Base-by-base conservation (phyloP, 2,329 filamentous ascomycete species). In the Fusarium virguliforme region DNA sequence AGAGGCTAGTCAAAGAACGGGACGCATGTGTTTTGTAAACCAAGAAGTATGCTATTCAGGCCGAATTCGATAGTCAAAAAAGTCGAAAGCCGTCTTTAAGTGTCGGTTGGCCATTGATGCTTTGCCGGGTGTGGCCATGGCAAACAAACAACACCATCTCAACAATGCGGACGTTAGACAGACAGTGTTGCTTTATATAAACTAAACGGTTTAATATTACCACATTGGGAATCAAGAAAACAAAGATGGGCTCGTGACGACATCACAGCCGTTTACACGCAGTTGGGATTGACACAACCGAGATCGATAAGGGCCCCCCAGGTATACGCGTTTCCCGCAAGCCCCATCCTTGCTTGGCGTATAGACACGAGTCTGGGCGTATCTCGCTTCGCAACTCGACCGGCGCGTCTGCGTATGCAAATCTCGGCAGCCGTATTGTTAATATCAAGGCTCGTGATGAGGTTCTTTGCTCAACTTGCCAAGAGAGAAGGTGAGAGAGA, bases 381-480 rank as follows among this genome's bases (percentile, higher is more conserved):
- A 50, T 50, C 30, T 50, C 43, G 43, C 43, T 50, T 50, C 43
- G 43, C 6, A 50, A 50, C n/a, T 50, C 43, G 26, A 46, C 41
- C 41, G 41, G 30, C 24, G 43, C 18, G 43, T 48, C 43, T 15
- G 15, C 43, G 26, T 50, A 50, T 50, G 43, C 43, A 50, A 50
- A 50, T 50, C 43, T 50, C 43, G 43, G 43, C 43, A 50, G 30
- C 43, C 43, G 43, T 50, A 50, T 50, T 18, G 15, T 18, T 48
- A 48, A 50, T 50, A 50, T 26, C 43, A 30, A 15, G 24, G 26
- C 28, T 50, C 8, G 6, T 4, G 43, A 50, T 50, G 28, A 9
- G 28, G 43, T 30, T 15, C n/a, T 30, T 48, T 26, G n/a, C 15
- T 13, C 7, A n/a, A 43, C 24, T 28, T 5, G 43, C n/a, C 5